Base-by-base conservation (phyloP, 768 basidiomycete genomes). In the Postia placenta region DNA sequence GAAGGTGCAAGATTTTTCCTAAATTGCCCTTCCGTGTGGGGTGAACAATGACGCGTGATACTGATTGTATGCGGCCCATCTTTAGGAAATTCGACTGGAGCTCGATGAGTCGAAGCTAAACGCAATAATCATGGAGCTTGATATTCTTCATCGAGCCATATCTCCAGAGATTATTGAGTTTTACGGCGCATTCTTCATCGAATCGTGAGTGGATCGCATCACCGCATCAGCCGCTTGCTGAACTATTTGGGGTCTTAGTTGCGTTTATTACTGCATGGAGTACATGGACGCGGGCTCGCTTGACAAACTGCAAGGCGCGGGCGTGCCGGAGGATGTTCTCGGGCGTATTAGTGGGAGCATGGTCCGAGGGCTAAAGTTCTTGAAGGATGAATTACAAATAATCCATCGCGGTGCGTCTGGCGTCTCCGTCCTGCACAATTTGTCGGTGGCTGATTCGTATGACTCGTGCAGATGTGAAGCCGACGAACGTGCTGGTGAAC, bases 251-350 rank as follows among this genome's bases (percentile, higher is more conserved):
- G 23, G 4, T 19, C 28, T 4, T 19, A 64, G 62, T 19, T 64
- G 95, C 66, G 96, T 99, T 20, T 97, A 99, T 69, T 97, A 96
- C 66, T 98, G 94, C 69, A 98, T 98, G 94, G 96, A 99, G 73
- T 91, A 85, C 69, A 99, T 99, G 96, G 95, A 99, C 64, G 94
- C 93, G 11, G 93, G 94, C n/a, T 88, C 85, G 35, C 76, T 99
- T 41, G 96, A 97, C 65, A 89, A 85, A 55, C 75, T 98, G 23
- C 68, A 75, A 54, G 66, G 63, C 15, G 67, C 57, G 11, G 67
- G 68, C 35, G 72, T 85, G 2, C 72, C 75, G 1, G 96, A 99
- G 62, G 74, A 81, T 30, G 91, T 95, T 9, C 72, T 99, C 20
- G 82, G 83, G 11, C 76, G 87, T 42, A 87, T 98, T 47, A 85